Conservation (phyloP, 306 rosid genomes). For the Cucurbita maxima region DNA sequence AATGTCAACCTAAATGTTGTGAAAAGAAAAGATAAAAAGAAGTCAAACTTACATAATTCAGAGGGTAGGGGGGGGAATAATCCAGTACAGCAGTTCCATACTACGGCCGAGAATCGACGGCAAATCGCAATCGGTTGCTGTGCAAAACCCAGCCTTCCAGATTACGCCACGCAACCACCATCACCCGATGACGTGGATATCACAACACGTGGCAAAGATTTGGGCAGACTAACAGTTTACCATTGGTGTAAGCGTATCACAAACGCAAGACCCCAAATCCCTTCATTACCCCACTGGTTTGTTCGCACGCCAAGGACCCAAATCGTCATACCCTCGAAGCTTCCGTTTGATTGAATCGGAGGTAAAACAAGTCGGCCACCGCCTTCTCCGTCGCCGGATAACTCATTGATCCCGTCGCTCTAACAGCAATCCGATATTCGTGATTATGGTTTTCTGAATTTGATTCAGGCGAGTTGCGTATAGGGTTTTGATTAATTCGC, state of each 20-base stretch:
- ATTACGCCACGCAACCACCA: slow-evolving; percentile 10
- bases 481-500: not conserved
- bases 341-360: not conserved
- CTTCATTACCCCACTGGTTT: not conserved
- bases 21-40: not conserved
- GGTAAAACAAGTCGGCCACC: not conserved
- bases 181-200: not conserved
- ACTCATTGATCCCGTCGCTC: not conserved
- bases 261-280: not conserved
- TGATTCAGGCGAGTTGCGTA: not conserved
- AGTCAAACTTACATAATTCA: not conserved
- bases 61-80: not conserved
- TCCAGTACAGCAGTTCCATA: not conserved
- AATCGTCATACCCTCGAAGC: slow-evolving; percentile 1
- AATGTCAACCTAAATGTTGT: not conserved
- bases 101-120: not conserved
- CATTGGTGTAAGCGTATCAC: not conserved
- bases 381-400: not conserved
- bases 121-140: not conserved
- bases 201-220: slow-evolving; percentile 9
- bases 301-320: not conserved
- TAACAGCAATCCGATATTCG: too few relatives aligned
- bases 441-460: not conserved
- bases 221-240: not conserved
- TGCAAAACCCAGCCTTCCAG: not conserved